A percentile compares a stretch with the other conserved stretches of the same genome.
Evolutionary conservation across 2,329 filamentous ascomycete genomes (phyloP).

Genomic region (Fusarium sp.): DNA sequence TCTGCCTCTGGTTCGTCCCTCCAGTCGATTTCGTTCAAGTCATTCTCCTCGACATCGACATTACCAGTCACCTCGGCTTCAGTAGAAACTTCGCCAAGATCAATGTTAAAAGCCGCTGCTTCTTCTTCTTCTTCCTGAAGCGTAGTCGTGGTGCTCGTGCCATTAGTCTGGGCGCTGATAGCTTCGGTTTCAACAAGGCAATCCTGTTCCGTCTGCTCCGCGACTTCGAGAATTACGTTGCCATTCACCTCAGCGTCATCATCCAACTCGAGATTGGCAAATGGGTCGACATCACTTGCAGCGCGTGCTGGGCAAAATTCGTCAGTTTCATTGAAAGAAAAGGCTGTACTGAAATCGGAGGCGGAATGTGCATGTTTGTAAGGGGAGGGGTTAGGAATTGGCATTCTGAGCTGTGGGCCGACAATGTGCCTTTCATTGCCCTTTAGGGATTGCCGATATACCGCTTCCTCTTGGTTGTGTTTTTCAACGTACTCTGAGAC

Average conservation of each 20-base stretch:
- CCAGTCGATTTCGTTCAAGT: conserved; percentile 48
- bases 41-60: conserved; percentile 32
- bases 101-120: conserved; percentile 38
- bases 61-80: conserved; percentile 39
- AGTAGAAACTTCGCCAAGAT: conserved; percentile 36
- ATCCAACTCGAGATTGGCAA: conserved; percentile 43
- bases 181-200: conserved; percentile 20
- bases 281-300: conserved; percentile 43
- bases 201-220: conserved; percentile 30
- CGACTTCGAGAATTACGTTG: conserved; percentile 31
- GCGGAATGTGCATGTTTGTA: conserved; percentile 16
- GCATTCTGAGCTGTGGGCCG: neutral
- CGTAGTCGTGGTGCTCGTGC: conserved; percentile 49
- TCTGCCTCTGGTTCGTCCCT: conserved; percentile 44
- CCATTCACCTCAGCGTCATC: conserved; percentile 32
- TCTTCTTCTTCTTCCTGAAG: conserved; percentile 50
- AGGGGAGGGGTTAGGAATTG: neutral
- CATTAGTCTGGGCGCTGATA: conserved; percentile 28
- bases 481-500: conserved; percentile 27
- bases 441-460: conserved; percentile 23
- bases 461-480: conserved; percentile 33
- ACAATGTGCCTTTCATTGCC: neutral
- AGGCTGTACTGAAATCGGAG: conserved; percentile 34
- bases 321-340: conserved; percentile 44
- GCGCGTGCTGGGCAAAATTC: conserved; percentile 36